A percentile compares a stretch with the other conserved stretches of the same genome.
Evolutionary conservation across 495 filamentous ascomycete species (phyloP).

Genomic region (Trichoderma erinaceum): DNA sequence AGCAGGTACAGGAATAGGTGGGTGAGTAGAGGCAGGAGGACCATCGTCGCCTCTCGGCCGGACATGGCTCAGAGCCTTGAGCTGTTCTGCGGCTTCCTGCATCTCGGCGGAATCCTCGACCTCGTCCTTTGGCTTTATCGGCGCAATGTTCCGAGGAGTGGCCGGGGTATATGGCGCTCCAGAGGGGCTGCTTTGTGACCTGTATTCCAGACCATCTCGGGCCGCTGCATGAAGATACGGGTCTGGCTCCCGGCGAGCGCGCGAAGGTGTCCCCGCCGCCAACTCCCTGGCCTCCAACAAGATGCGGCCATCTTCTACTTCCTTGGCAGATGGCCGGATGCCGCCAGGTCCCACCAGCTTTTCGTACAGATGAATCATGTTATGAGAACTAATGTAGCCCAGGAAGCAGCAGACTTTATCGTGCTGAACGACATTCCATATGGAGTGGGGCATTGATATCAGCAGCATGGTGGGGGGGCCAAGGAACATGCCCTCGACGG

Average conservation of each 20-base stretch:
- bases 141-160: conserved; percentile 7
- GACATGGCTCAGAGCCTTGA: conserved; percentile 53
- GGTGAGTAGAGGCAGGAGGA: conserved; percentile 21
- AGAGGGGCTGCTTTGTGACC: conserved; percentile 12
- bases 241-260: conserved; percentile 17
- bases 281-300: conserved; percentile 40
- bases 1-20: conserved; percentile 19
- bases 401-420: conserved; percentile 53
- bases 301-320: conserved; percentile 44
- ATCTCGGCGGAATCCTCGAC: conserved; percentile 54
- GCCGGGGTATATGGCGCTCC: not conserved
- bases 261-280: conserved; percentile 27
- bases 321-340: conserved; percentile 34
- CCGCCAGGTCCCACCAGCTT: conserved; percentile 41
- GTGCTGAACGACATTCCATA: conserved; percentile 52
- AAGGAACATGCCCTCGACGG: conserved; percentile 54
- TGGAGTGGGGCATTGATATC: conserved; percentile 48
- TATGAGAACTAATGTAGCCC: conserved; percentile 50
- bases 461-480: conserved; percentile 52
- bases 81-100: conserved; percentile 53
- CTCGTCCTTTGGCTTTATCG: conserved; percentile 37
- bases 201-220: not conserved
- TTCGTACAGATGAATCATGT: conserved; percentile 52
- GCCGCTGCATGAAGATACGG: not conserved
- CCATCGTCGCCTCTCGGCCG: conserved; percentile 42